Base-by-base conservation (phyloP, 116 monocot species). In the Trichopus zeylanicus region DNA sequence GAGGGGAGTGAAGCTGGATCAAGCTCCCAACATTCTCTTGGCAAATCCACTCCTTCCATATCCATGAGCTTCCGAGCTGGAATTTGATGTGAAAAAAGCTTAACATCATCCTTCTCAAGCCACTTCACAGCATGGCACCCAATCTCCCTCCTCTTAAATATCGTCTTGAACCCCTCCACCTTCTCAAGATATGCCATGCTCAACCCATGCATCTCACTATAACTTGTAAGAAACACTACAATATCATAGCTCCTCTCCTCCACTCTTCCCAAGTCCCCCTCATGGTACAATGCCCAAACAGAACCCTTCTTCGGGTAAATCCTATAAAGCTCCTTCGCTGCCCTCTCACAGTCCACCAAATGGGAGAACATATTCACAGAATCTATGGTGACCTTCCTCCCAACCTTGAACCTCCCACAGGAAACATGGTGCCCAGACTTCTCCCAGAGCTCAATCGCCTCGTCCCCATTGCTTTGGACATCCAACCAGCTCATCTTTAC, bases 1-100 rank as follows among this genome's bases (percentile, higher is more conserved):
- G 78, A 46, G 26, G 87, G 77, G 55, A 97, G 77, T 11, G 97
- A 90, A 29, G 95, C 95, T 20, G 95, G 95, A 70, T 95, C 95
- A 55, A 91, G 79, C 75, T 91, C 97, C 97, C 97, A 97, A 64
- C 84, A 97, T 6, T 87, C 91, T 26, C 62, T 39, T 0, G 81
- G 84, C 65, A 87, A 26, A 58, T 69, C 62, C 29, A 37, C 27
- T 19, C 70, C 79, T 30, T 97, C 91, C 16, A 30, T 34, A 21
- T 58, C 73, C 7, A 59, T 26, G 20, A 91, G 48, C 61, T 81
- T 84, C 63, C 79, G 66, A 7, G 91, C 75, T 15, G 97, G 91
- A 57, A 97, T 91, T 60, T 91, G 87, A 78, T 97, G 87, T 13
- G 97, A 97, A 61, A 97, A 84, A 23, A 73, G 28, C 60, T 57